Evolutionary conservation across 2,329 filamentous ascomycete genomes (phyloP).

Genomic region (Rhytidhysteron rufulum): DNA sequence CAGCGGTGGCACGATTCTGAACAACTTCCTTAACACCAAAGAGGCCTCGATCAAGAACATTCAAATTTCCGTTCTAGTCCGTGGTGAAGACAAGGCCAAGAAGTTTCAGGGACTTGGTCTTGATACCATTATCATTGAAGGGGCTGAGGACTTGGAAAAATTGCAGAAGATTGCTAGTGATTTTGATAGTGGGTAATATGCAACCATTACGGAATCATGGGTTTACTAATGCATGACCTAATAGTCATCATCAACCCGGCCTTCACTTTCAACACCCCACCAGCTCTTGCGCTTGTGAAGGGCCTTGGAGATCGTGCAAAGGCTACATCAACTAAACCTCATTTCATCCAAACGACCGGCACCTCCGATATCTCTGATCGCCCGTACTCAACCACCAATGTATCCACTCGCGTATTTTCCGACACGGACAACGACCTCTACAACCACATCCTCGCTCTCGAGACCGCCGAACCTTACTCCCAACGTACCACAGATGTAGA

Average conservation of each 20-base stretch:
- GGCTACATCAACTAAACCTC: neutral
- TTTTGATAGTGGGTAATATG: neutral
- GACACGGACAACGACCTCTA: conserved; percentile 47
- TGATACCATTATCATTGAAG: neutral
- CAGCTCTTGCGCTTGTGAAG: neutral
- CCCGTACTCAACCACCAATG: conserved; percentile 31
- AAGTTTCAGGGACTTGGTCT: neutral
- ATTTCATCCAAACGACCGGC: conserved; percentile 31
- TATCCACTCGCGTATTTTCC: conserved; percentile 34
- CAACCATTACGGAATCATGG: too few species aligned
- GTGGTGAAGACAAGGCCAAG: neutral
- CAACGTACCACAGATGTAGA: conserved; percentile 46
- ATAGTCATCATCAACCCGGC: conserved; percentile 1
- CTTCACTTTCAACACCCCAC: neutral
- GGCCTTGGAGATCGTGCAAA: conserved; percentile 1
- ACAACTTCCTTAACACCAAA: neutral
- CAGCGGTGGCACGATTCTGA: neutral
- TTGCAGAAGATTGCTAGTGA: conserved; percentile 1
- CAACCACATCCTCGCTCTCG: conserved; percentile 35
- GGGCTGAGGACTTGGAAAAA: neutral
- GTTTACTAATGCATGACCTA: neutral
- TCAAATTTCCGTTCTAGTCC: neutral
- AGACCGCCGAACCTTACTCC: conserved; percentile 35
- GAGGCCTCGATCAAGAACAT: neutral
- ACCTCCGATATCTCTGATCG: conserved; percentile 44